phyloP scores from a whole-genome alignment of 306 rosid species.

The Glycyrrhiza uralensis region DNA sequence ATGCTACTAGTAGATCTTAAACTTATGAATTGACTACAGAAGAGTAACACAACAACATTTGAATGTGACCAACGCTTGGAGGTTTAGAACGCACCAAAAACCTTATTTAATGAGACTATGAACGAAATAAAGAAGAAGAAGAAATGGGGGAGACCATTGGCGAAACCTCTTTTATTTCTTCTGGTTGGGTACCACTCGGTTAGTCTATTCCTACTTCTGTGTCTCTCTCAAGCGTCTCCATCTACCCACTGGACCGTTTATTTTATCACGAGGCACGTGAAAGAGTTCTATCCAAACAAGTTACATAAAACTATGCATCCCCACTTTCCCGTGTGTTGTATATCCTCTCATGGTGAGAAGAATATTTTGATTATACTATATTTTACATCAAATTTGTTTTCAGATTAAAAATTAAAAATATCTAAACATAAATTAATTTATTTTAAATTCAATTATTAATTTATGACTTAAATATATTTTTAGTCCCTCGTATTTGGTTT shows the following conservation, averaged over 20 bases:
- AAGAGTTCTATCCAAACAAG: constrained; percentile 25
- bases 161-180: not conserved
- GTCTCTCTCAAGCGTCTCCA: constrained; percentile 22
- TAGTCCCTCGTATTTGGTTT: too few species aligned
- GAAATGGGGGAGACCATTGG: not conserved
- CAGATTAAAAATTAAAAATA: too few species aligned
- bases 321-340: not conserved
- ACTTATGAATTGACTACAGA: not conserved
- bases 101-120: not conserved
- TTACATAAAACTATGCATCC: constrained; percentile 15
- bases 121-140: not conserved
- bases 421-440: too few species aligned
- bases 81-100: constrained; percentile 8
- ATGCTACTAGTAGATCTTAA: not conserved
- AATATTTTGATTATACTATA: too few species aligned
- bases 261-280: constrained; percentile 45
- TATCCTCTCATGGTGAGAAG: not conserved
- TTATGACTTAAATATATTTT: too few species aligned
- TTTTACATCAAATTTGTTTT: too few species aligned
- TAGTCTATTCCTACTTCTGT: constrained; percentile 25
- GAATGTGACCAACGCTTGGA: constrained; percentile 23
- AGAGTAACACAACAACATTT: not conserved
- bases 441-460: too few species aligned
- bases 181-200: constrained; percentile 13
- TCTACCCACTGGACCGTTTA: constrained; percentile 34